Percentiles rank a stretch among this genome's conserved stretches.
Conservation (phyloP, 1,139 yeast species). For the Saccharomyces uvarum region DNA sequence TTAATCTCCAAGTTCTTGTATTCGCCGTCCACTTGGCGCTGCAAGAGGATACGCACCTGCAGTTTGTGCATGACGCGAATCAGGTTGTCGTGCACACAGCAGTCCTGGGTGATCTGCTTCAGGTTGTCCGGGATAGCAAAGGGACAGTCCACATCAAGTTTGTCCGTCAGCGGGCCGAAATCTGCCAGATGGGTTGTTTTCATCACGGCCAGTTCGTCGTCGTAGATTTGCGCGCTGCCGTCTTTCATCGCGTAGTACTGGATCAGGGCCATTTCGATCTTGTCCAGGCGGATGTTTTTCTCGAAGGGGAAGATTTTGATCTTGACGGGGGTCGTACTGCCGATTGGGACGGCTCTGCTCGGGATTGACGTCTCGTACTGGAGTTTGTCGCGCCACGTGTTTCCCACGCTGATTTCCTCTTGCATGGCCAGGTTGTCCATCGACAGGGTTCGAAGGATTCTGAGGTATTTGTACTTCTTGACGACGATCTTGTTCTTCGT, state of each 20-base stretch:
- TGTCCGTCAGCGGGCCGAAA: slow-evolving; percentile 27
- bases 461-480: slow-evolving; percentile 36
- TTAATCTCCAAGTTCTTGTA: slow-evolving; percentile 23
- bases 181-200: slow-evolving; percentile 33
- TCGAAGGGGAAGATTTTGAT: slow-evolving; percentile 51
- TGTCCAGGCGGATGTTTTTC: slow-evolving; percentile 47
- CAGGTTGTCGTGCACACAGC: slow-evolving; percentile 42
- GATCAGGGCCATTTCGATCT: slow-evolving; percentile 43
- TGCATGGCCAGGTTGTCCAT: slow-evolving; percentile 43
- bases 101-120: slow-evolving; percentile 50
- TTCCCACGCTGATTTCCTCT: slow-evolving; percentile 52
- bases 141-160: slow-evolving; percentile 40
- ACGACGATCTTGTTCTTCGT: slow-evolving; percentile 2
- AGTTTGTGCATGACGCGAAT: slow-evolving; percentile 32
- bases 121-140: slow-evolving; percentile 47
- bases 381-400: slow-evolving; percentile 57
- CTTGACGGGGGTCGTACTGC: slow-evolving; percentile 46
- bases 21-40: slow-evolving; percentile 8
- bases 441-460: slow-evolving; percentile 48
- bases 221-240: slow-evolving; percentile 33
- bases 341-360: slow-evolving; percentile 54
- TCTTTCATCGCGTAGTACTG: slow-evolving; percentile 46
- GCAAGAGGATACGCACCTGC: slow-evolving; percentile 18
- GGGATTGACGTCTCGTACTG: slow-evolving; percentile 55
- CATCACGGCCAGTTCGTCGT: slow-evolving; percentile 39